Evolutionary conservation across 345 rosid genomes (phyloP).

Genomic region (Populus ilicifolia): DNA sequence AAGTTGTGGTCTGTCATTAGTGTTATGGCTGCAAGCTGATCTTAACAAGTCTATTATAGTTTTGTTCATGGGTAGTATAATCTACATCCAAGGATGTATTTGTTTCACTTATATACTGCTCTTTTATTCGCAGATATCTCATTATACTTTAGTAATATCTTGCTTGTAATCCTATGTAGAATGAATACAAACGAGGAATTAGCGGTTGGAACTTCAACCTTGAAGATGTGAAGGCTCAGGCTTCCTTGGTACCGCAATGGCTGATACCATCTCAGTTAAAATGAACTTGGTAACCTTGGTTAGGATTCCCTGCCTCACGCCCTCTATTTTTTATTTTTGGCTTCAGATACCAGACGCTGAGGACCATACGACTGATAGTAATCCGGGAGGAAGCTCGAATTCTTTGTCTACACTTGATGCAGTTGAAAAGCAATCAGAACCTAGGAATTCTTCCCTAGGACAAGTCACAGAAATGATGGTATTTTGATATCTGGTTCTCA

Average conservation of each 20-base stretch:
- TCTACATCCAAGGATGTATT: constrained; percentile 1
- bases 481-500: constrained; percentile 14
- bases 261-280: background rate
- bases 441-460: constrained; percentile 21
- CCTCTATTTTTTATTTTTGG: constrained; percentile 4
- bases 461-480: constrained; percentile 40
- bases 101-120: background rate
- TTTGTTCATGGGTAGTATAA: background rate
- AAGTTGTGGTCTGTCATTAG: background rate
- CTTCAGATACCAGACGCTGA: constrained; percentile 81
- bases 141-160: background rate
- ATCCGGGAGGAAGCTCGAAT: constrained; percentile 49
- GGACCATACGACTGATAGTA: constrained; percentile 49
- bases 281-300: background rate
- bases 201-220: constrained; percentile 98
- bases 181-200: constrained; percentile 94
- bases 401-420: constrained; percentile 46
- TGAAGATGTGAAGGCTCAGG: constrained; percentile 97
- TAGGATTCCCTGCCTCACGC: background rate
- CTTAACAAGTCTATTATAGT: background rate
- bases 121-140: background rate
- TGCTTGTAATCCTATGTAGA: constrained; percentile 42
- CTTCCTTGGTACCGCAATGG: constrained; percentile 68
- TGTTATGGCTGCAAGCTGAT: constrained; percentile 3
- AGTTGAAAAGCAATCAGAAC: constrained; percentile 45